phyloP scores from a whole-genome alignment of 352 stramenopile species.

The Phytopythium litorale region DNA sequence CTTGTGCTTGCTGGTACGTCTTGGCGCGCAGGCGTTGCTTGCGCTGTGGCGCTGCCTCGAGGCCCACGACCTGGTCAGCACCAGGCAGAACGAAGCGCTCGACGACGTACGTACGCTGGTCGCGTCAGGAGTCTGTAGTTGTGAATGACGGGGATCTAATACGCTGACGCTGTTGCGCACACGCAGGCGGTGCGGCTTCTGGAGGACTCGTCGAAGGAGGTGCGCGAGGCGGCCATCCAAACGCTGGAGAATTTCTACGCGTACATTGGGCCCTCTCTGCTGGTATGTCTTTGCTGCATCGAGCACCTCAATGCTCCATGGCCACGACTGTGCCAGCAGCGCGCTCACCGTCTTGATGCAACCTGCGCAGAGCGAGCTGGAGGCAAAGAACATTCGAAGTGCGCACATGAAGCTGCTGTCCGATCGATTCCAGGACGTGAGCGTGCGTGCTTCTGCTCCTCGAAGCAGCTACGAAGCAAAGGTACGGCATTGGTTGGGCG shows the following conservation, averaged over 20 bases:
- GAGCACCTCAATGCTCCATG: neutral
- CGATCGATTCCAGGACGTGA: conserved; percentile 37
- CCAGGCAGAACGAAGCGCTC: conserved; percentile 52
- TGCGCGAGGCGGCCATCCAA: conserved; percentile 64
- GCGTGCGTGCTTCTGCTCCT: neutral
- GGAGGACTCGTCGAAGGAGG: conserved; percentile 83
- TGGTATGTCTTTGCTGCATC: conserved; percentile 28
- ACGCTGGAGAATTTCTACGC: conserved; percentile 75
- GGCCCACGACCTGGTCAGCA: conserved; percentile 36
- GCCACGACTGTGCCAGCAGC: neutral
- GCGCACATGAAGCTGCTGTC: conserved; percentile 76
- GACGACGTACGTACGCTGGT: conserved; percentile 33
- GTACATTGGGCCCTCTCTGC: conserved; percentile 56
- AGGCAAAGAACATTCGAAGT: conserved; percentile 69
- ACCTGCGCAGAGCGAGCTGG: conserved; percentile 45
- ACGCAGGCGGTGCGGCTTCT: conserved; percentile 57
- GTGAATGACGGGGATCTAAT: neutral
- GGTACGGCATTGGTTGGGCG: neutral
- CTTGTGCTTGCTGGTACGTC: neutral
- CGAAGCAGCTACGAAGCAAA: neutral
- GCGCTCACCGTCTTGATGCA: neutral
- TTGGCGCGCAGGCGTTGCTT: conserved; percentile 43
- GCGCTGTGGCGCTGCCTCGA: conserved; percentile 67
- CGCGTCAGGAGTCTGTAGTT: neutral
- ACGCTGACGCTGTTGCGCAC: conserved; percentile 1